Evolutionary conservation across 2,329 filamentous ascomycete genomes (phyloP).

Genomic region (Hysterium pulicare): DNA sequence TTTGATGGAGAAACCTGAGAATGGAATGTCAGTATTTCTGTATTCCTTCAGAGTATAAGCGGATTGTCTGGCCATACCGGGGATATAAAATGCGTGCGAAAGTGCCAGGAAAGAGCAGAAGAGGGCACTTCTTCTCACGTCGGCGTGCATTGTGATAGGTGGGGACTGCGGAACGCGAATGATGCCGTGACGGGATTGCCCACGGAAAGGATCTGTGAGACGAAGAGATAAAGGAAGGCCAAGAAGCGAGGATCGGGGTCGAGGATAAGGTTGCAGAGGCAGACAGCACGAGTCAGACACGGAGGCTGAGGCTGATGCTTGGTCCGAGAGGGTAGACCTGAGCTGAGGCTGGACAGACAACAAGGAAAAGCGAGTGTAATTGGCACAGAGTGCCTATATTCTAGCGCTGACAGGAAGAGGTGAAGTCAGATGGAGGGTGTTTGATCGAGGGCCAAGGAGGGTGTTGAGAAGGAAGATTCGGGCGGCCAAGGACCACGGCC

Average conservation of each 20-base stretch:
- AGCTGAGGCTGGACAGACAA: neutral
- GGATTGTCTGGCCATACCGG: slow-evolving; percentile 54
- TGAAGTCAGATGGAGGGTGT: too few relatives aligned
- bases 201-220: slow-evolving; percentile 1
- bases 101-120: slow-evolving; percentile 32
- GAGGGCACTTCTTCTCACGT: slow-evolving; percentile 9
- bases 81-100: slow-evolving; percentile 75
- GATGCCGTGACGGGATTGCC: neutral
- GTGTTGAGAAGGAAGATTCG: too few relatives aligned
- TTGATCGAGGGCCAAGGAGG: too few relatives aligned
- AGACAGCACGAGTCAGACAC: neutral
- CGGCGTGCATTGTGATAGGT: slow-evolving; percentile 15
- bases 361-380: slow-evolving; percentile 6
- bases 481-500: too few relatives aligned
- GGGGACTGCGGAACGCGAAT: neutral
- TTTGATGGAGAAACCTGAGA: slow-evolving; percentile 73
- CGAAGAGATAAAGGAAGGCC: neutral
- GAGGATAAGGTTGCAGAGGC: neutral
- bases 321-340: neutral
- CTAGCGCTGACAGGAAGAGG: too few relatives aligned
- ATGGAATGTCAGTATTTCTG: neutral
- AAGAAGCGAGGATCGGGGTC: neutral
- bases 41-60: neutral
- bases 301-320: slow-evolving; percentile 1
- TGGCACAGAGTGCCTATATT: slow-evolving; percentile 5